phyloP scores from a whole-genome alignment of 2,329 filamentous ascomycete genomes.

The Periconia macrospinosa region DNA sequence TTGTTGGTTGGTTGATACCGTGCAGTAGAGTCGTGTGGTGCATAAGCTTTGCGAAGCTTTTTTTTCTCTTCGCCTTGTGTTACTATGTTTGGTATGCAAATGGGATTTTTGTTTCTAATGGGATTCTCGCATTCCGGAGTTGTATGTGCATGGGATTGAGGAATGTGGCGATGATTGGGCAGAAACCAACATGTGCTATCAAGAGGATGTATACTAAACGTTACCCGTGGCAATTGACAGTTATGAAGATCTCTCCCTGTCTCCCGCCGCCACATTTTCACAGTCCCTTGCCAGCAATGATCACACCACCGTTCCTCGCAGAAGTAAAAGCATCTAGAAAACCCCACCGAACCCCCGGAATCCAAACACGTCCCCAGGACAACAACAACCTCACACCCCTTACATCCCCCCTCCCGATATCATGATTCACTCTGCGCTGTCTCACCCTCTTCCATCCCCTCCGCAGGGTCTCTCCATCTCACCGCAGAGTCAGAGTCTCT shows the following conservation, averaged over 20 bases:
- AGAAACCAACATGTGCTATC: too few species aligned
- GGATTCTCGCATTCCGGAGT: background rate
- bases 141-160: background rate
- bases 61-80: slow-evolving; percentile 1
- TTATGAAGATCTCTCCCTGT: background rate
- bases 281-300: background rate
- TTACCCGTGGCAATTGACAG: too few species aligned
- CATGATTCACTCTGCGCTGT: background rate
- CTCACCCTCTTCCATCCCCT: background rate
- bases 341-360: slow-evolving; percentile 16
- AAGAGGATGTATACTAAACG: too few species aligned
- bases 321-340: background rate
- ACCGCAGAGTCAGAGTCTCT: too few species aligned
- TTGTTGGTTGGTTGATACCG: slow-evolving; percentile 40
- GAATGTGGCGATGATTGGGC: background rate
- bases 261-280: background rate
- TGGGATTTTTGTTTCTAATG: background rate
- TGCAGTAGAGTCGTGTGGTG: background rate
- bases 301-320: background rate
- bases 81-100: slow-evolving; percentile 6
- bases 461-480: slow-evolving; percentile 13
- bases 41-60: slow-evolving; percentile 6
- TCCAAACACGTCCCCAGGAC: slow-evolving; percentile 14
- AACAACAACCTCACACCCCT: slow-evolving; percentile 4
- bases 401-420: background rate